These are phyloP conservation scores for Agapanthus africanus DNA, from an alignment of 106 monocot species.

Conservation along the genomic window DNA sequence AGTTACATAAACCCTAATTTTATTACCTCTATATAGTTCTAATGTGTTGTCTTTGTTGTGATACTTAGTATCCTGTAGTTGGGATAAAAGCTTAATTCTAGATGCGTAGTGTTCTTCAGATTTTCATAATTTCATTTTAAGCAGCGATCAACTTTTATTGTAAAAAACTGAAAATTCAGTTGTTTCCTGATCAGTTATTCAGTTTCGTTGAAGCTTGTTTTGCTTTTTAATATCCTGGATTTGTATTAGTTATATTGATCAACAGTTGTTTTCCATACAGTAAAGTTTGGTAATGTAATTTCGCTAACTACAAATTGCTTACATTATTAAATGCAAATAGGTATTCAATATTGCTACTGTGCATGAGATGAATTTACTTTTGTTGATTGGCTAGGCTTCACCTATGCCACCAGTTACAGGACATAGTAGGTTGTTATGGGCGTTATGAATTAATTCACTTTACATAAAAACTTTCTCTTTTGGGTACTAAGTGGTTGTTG, in stretches of 20 bases:
- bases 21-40: not conserved
- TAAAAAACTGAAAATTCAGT: no score
- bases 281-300: not conserved
- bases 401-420: not conserved
- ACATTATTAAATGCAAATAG: not conserved
- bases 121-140: no score
- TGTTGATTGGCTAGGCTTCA: not conserved
- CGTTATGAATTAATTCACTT: not conserved
- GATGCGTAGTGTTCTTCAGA: no score
- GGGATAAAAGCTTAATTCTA: no score
- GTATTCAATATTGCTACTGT: not conserved
- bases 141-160: no score
- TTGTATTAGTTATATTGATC: not conserved
- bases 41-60: no score
- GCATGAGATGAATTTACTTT: not conserved
- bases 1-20: not conserved
- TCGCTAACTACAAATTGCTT: not conserved
- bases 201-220: not conserved
- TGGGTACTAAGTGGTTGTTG: not conserved
- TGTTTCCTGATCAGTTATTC: not conserved
- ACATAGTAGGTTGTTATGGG: not conserved
- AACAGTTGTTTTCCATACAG: not conserved
- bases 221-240: not conserved
- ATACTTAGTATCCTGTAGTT: no score
- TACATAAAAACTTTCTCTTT: not conserved